Evolutionary conservation across 1,284 basidiomycete genomes (phyloP).

Genomic region (Cystobasidium sp.): DNA sequence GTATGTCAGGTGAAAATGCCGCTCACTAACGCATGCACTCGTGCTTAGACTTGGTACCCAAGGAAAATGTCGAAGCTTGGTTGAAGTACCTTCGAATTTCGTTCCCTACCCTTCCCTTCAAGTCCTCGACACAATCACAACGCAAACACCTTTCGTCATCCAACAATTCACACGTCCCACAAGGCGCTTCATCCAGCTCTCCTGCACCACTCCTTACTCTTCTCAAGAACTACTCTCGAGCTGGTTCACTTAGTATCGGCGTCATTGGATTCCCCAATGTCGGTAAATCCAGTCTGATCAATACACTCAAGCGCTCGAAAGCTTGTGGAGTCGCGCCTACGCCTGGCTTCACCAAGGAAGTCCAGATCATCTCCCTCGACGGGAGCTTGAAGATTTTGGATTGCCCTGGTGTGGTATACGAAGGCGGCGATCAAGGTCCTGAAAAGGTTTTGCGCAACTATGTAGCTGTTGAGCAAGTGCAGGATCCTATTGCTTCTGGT

Average conservation of each 20-base stretch:
- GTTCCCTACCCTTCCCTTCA: constrained; percentile 92
- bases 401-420: constrained; percentile 93
- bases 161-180: constrained; percentile 63
- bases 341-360: constrained; percentile 89
- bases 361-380: constrained; percentile 93
- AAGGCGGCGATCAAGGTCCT: constrained; percentile 63
- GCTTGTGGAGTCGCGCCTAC: constrained; percentile 94
- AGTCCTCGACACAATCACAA: constrained; percentile 80
- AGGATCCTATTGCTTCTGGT: constrained; percentile 88
- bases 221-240: constrained; percentile 75
- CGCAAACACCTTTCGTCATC: constrained; percentile 78
- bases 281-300: constrained; percentile 94
- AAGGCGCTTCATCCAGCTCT: constrained; percentile 67
- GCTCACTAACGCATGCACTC: constrained; percentile 46
- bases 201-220: constrained; percentile 74
- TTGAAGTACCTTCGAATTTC: constrained; percentile 85
- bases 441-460: constrained; percentile 87
- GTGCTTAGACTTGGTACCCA: constrained; percentile 79
- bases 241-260: constrained; percentile 73
- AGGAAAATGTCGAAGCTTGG: constrained; percentile 87
- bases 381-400: constrained; percentile 90
- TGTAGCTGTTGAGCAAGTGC: constrained; percentile 86
- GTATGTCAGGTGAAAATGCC: background rate
- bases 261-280: constrained; percentile 98
- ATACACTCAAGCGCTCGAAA: constrained; percentile 86